Evolutionary conservation across 129 eudicot species (phyloP).

Genomic region (Artemisia argyi): DNA sequence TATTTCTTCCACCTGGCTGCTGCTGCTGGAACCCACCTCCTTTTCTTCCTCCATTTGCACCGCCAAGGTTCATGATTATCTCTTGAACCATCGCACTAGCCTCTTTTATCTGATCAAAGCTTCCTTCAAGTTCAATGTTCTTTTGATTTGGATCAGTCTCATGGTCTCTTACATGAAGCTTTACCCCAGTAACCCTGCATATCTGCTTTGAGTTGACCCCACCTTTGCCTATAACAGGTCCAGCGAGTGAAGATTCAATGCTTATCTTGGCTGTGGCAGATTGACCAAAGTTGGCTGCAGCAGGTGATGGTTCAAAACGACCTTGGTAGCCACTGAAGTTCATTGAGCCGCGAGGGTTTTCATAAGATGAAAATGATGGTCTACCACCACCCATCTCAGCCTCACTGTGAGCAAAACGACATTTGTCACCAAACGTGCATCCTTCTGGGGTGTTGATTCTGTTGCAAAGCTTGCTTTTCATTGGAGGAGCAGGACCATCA

Average conservation of each 20-base stretch:
- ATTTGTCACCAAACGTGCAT: constrained; percentile 62
- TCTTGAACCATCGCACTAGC: constrained; percentile 18
- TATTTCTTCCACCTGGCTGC: constrained; percentile 15
- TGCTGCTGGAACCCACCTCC: constrained; percentile 25
- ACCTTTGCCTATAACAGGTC: constrained; percentile 57
- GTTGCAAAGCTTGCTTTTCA: constrained; percentile 52
- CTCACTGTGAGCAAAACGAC: constrained; percentile 57
- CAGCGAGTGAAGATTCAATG: constrained; percentile 63
- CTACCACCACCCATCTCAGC: constrained; percentile 45
- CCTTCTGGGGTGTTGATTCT: constrained; percentile 55
- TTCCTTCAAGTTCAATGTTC: constrained; percentile 60
- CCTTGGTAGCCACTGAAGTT: constrained; percentile 21
- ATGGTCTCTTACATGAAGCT: constrained; percentile 53
- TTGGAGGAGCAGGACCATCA: constrained; percentile 47
- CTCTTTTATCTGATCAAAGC: constrained; percentile 55
- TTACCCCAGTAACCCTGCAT: constrained; percentile 49
- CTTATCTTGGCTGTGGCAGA: constrained; percentile 66
- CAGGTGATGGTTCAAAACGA: constrained; percentile 36
- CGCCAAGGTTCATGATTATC: constrained; percentile 6
- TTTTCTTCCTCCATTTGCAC: neutral
- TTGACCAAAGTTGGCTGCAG: constrained; percentile 50
- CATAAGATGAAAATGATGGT: constrained; percentile 31
- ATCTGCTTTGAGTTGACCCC: constrained; percentile 58
- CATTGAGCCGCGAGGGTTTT: constrained; percentile 38
- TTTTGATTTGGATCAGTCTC: constrained; percentile 49